Evolutionary conservation across 2,329 filamentous ascomycete species (phyloP).

Genomic region (Alternaria ethzedia): DNA sequence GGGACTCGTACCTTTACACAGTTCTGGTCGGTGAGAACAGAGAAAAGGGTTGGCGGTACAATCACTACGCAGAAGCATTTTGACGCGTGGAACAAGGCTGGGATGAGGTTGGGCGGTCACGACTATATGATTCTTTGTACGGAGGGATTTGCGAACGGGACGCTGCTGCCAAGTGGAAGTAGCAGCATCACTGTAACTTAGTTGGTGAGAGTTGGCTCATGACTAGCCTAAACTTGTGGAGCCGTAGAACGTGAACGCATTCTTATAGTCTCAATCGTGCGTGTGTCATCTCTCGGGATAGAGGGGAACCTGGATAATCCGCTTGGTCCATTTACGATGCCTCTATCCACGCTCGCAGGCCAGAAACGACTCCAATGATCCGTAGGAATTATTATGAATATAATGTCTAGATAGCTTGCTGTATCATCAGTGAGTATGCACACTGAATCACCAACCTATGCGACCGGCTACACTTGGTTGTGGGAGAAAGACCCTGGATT

Average conservation of each 20-base stretch:
- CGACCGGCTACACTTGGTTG: background rate
- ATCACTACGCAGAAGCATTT: conserved; percentile 39
- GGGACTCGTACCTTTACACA: conserved; percentile 61
- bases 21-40: conserved; percentile 60
- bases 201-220: background rate
- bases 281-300: background rate
- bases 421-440: background rate
- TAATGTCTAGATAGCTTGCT: background rate
- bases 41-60: conserved; percentile 56
- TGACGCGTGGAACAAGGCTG: conserved; percentile 29
- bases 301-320: background rate
- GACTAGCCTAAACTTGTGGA: background rate
- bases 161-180: conserved; percentile 10
- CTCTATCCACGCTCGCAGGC: background rate
- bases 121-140: conserved; percentile 13
- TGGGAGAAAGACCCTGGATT: background rate
- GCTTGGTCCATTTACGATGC: background rate
- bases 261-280: background rate
- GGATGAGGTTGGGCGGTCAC: conserved; percentile 12
- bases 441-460: background rate
- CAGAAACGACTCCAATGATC: background rate
- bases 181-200: conserved; percentile 13
- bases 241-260: background rate
- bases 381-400: background rate
- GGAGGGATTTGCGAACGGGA: conserved; percentile 11